Base-by-base conservation (phyloP, 257 asterid species). In the Cruciata laevipes region DNA sequence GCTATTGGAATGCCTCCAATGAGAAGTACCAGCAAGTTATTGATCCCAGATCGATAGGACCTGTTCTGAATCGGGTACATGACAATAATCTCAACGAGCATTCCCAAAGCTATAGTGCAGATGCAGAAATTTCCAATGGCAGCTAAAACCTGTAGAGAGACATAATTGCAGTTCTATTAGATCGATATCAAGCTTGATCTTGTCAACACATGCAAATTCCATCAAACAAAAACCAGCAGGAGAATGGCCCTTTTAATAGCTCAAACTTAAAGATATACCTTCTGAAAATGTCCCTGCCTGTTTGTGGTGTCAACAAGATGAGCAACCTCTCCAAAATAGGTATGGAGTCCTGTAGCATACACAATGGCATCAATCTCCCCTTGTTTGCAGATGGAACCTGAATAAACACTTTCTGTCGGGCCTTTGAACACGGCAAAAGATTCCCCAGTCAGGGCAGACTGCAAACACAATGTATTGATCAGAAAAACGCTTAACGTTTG, bases 1-100 rank as follows among this genome's bases (percentile, higher is more conserved):
- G 97, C 97, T 24, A 90, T 90, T 8, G 97, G 97, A 47, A 90
- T 90, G 32, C 97, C 97, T 67, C 97, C 97, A 55, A 90, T 90
- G 65, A 89, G 80, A 67, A 89, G 80, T 37, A 90, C 97, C 67
- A 90, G 68, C 52, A 90, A 65, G 67, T 90, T 90, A 55, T 90
- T 95, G 9, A 90, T 86, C 27, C 95, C 95, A 27, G 81, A 80
- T 32, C 97, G 84, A 69, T 90, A 90, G 30, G 55, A 59, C 35
- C 95, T 75, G 6, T 75, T 85, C 71, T 90, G 97, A 57, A 90
- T 90, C 0, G 91, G 93, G 77, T 77, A 89, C 97, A 89, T 89
- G 14, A 85, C 94, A 11, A 89, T 37, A 5, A 87, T 53, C 76
- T 87, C 91, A 16, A 87, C 81, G 0, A 90, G 12, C 67, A 90